These are phyloP conservation scores for Inga laurina DNA, from an alignment of 306 rosid genomes.

Conservation along the genomic window DNA sequence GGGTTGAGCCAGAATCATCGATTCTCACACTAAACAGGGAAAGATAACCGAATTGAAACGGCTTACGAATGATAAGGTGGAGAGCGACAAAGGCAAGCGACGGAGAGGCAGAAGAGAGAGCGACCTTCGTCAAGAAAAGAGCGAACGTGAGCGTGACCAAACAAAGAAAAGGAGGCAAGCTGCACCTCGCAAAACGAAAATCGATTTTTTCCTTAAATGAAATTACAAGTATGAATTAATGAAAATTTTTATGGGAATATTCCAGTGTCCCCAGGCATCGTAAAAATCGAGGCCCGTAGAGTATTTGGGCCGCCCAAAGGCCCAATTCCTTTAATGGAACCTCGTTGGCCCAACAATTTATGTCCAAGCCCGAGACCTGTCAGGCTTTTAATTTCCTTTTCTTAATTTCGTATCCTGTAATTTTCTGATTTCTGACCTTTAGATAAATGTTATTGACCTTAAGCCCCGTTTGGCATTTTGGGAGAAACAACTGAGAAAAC, in stretches of 20 bases:
- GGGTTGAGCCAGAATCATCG: not conserved
- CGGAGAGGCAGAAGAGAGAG: not conserved
- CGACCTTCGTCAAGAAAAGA: not conserved
- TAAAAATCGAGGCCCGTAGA: not conserved
- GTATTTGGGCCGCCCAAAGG: not conserved
- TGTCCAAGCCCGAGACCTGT: not conserved
- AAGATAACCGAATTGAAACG: constrained; percentile 21
- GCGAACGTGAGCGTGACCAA: not conserved
- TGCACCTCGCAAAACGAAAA: not conserved
- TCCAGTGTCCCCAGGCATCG: not conserved
- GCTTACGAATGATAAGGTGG: constrained; percentile 32
- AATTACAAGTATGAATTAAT: no score
- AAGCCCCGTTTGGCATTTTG: not conserved
- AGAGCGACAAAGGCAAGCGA: constrained; percentile 22
- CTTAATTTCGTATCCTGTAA: not conserved
- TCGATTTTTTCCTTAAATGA: not conserved
- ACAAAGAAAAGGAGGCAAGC: not conserved
- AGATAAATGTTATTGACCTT: not conserved
- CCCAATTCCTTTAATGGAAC: not conserved
- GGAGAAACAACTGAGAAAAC: not conserved
- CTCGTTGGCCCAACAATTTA: not conserved
- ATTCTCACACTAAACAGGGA: constrained; percentile 8
- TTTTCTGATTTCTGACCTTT: not conserved
- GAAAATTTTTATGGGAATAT: not conserved
- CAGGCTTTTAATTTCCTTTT: no score